Evolutionary conservation across 768 basidiomycete genomes (phyloP).

Genomic region (Suillus clintonianus): DNA sequence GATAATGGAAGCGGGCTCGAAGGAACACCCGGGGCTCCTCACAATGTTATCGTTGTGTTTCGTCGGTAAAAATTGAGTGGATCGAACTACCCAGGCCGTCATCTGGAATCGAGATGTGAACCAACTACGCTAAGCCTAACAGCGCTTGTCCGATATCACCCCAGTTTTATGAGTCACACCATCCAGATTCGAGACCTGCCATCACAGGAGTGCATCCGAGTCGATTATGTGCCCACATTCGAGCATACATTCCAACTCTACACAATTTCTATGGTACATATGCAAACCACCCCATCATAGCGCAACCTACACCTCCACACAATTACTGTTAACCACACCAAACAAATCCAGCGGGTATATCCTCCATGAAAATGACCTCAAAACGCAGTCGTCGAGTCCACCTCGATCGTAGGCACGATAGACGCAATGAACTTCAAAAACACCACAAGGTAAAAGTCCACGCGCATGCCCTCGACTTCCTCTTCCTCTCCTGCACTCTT

Average conservation of each 20-base stretch:
- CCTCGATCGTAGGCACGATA: slow-evolving; percentile 98
- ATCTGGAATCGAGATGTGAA: neutral
- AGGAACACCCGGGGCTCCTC: neutral
- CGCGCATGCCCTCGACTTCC: slow-evolving; percentile 87
- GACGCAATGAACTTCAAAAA: slow-evolving; percentile 99
- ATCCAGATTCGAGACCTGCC: neutral
- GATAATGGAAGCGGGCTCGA: neutral
- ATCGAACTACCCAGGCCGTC: neutral
- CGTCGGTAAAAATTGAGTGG: neutral
- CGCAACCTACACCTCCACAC: neutral
- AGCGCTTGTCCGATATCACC: neutral
- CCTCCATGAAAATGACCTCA: slow-evolving; percentile 24
- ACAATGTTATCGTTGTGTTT: neutral
- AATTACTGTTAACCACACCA: neutral
- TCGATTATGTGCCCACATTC: neutral
- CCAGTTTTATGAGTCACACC: neutral
- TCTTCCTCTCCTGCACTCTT: slow-evolving; percentile 56
- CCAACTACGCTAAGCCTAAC: neutral
- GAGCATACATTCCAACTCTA: slow-evolving; percentile 3
- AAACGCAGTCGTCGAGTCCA: slow-evolving; percentile 86
- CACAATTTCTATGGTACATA: slow-evolving; percentile 7
- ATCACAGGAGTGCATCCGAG: neutral
- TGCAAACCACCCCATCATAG: neutral
- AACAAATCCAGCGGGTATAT: slow-evolving; percentile 1
- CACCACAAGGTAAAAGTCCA: slow-evolving; percentile 97